Evolutionary conservation across 371 early-diverging fungal genomes (phyloP).

Genomic region (Racocetra persica): DNA sequence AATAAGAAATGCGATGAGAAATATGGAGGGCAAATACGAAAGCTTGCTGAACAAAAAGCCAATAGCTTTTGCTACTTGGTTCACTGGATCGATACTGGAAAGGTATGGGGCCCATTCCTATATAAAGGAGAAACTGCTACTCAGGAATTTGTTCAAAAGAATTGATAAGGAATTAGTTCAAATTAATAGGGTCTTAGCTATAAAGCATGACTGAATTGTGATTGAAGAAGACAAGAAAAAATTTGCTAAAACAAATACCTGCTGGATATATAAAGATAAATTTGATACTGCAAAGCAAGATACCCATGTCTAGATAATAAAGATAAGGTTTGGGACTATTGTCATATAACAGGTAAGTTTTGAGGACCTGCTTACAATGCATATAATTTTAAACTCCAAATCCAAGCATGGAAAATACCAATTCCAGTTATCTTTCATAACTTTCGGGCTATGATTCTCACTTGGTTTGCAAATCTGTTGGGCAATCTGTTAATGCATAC

Average conservation of each 20-base stretch:
- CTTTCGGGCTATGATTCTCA: background rate
- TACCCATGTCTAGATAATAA: no score
- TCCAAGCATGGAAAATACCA: background rate
- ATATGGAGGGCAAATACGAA: background rate
- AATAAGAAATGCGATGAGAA: conserved; percentile 16
- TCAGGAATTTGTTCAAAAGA: background rate
- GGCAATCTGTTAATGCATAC: background rate
- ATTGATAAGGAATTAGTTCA: background rate
- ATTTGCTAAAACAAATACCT: background rate
- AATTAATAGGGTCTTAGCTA: background rate
- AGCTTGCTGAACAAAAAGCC: conserved; percentile 1
- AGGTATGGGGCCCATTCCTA: background rate
- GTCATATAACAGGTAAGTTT: conserved; percentile 15
- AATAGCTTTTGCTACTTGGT: conserved; percentile 9
- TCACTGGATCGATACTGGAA: conserved; percentile 18
- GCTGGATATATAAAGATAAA: background rate
- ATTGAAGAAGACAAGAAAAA: background rate
- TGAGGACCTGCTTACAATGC: background rate
- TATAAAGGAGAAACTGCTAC: background rate
- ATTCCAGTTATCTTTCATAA: conserved; percentile 18
- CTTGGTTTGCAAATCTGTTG: background rate
- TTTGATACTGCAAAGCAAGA: no score
- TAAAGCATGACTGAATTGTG: background rate
- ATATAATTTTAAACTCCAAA: background rate
- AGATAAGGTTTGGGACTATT: background rate